Conservation (phyloP, 2,329 filamentous ascomycete genomes). For the Talaromyces sp. region DNA sequence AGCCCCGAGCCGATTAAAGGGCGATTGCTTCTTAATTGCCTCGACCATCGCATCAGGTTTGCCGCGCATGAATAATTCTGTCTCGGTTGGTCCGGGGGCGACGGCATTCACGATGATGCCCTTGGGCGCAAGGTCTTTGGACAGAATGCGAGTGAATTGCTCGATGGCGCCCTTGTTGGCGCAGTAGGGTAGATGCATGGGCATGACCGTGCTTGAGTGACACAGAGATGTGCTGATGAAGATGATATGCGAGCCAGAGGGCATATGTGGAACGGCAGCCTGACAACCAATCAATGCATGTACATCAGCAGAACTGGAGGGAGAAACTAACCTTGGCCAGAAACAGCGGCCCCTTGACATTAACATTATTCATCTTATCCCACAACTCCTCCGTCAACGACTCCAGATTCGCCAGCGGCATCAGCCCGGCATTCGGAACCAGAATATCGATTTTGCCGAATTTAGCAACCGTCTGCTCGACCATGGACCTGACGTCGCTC, state of each 20-base stretch:
- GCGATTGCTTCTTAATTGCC: slow-evolving; percentile 12
- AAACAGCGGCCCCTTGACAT: slow-evolving; percentile 55
- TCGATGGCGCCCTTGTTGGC: slow-evolving; percentile 56
- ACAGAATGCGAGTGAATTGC: slow-evolving; percentile 50
- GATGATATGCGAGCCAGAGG: slow-evolving; percentile 44
- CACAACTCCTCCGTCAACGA: slow-evolving; percentile 47
- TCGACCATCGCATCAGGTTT: slow-evolving; percentile 37
- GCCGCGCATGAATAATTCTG: slow-evolving; percentile 50
- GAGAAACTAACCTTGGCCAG: slow-evolving; percentile 25
- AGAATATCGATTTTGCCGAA: slow-evolving; percentile 56
- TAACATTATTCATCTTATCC: slow-evolving; percentile 45
- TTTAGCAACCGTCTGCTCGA: slow-evolving; percentile 43
- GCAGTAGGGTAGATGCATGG: slow-evolving; percentile 48
- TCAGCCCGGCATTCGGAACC: slow-evolving; percentile 50
- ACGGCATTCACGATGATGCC: slow-evolving; percentile 49
- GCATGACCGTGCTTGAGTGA: slow-evolving; percentile 35
- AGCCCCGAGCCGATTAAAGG: slow-evolving; percentile 19
- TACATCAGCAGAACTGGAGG: not conserved
- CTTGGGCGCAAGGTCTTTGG: slow-evolving; percentile 50
- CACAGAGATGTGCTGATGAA: slow-evolving; percentile 44
- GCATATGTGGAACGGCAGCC: slow-evolving; percentile 49
- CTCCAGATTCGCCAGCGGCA: slow-evolving; percentile 47
- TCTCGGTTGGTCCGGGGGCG: slow-evolving; percentile 50
- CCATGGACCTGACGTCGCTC: slow-evolving; percentile 42
- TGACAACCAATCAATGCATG: slow-evolving; percentile 21